Conservation (phyloP, 208 protist species). For the Endotrypanum monterogeii region DNA sequence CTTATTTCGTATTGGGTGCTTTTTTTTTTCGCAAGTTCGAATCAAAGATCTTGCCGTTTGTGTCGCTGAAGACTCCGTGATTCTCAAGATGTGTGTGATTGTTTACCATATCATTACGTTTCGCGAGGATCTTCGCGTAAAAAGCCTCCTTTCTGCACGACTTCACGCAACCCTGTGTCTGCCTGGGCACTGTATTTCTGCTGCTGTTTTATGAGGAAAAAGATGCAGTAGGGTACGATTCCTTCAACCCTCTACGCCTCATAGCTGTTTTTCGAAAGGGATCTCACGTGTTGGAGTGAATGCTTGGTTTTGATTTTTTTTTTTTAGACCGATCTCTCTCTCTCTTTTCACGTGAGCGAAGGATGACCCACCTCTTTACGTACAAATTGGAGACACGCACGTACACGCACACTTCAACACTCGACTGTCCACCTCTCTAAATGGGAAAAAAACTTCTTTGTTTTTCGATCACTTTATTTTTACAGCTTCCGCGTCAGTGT, state of each 20-base stretch:
- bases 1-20: slow-evolving; percentile 9
- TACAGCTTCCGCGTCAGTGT: background rate
- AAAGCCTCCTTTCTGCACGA: too few species aligned
- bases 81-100: background rate
- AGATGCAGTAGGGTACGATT: too few species aligned
- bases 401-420: background rate
- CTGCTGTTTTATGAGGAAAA: too few species aligned
- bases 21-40: slow-evolving; percentile 6
- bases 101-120: background rate
- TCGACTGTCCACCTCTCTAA: background rate
- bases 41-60: slow-evolving; percentile 2
- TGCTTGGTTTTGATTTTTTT: slow-evolving; percentile 24
- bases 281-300: too few species aligned
- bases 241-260: too few species aligned
- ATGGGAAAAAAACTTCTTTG: background rate
- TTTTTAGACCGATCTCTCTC: background rate
- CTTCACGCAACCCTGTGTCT: too few species aligned
- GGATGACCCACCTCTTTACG: background rate
- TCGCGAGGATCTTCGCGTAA: background rate
- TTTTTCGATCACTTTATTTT: background rate
- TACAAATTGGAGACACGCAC: background rate
- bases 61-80: background rate
- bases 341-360: background rate
- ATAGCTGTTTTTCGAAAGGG: background rate
- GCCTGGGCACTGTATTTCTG: too few species aligned